Conservation (phyloP, 768 basidiomycete genomes). For the Lactarius indigo region DNA sequence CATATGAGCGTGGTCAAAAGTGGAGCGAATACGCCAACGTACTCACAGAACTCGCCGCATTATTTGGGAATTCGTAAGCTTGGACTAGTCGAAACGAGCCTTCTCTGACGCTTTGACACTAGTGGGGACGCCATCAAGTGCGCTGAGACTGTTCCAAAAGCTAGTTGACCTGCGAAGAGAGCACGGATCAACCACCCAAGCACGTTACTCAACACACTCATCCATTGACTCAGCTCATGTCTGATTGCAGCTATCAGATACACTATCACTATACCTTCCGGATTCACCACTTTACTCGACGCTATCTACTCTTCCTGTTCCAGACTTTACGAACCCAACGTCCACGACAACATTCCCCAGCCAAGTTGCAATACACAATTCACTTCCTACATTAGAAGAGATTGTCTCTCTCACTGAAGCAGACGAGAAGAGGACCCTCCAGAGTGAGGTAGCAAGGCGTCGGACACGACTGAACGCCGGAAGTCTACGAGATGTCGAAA, state of each 20-base stretch:
- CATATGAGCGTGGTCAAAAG: constrained; percentile 61
- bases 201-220: constrained; percentile 27
- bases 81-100: neutral
- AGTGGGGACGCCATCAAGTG: constrained; percentile 64
- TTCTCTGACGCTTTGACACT: neutral
- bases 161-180: constrained; percentile 59
- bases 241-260: constrained; percentile 53
- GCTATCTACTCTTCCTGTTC: constrained; percentile 63
- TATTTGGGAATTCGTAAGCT: constrained; percentile 58
- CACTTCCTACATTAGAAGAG: constrained; percentile 70
- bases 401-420: constrained; percentile 60
- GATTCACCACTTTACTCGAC: constrained; percentile 60
- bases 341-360: constrained; percentile 53
- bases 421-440: constrained; percentile 54
- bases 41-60: constrained; percentile 52
- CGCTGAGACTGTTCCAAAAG: constrained; percentile 79
- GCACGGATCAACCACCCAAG: constrained; percentile 60
- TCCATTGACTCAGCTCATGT: neutral
- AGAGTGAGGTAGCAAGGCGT: constrained; percentile 71
- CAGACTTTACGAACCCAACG: constrained; percentile 73
- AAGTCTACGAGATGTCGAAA: constrained; percentile 52
- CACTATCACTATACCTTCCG: constrained; percentile 70
- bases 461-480: constrained; percentile 72
- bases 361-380: constrained; percentile 64
- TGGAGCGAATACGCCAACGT: constrained; percentile 57